Evolutionary conservation across 1,284 basidiomycete species (phyloP), one percentile per base, ranked within the genome.

Genomic region (Omphalotus olearius): DNA sequence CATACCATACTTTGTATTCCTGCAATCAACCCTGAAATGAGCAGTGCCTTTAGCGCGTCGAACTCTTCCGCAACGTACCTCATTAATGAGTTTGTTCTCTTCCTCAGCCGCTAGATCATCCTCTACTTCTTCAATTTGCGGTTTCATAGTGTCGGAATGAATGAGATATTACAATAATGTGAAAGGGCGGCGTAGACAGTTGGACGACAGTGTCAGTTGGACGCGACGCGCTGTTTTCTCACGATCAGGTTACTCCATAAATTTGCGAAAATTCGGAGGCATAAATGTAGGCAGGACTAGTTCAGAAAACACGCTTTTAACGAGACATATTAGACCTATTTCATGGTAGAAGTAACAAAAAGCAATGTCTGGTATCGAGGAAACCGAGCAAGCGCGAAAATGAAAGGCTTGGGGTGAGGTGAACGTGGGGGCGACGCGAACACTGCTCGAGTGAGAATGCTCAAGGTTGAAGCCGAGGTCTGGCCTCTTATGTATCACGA

Each of bases 11-110:
- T 69, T 91, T 91, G 64, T 91, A 91, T 67, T 91, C 88, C 87
- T 90, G 56, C 18, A 54, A 51, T 56, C 28, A 13, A 42, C 35
- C 43, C 45, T 7, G 9, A 50, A 47, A 36, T 53, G 51, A 47
- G 44, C 37, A 44, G 62, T 26, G 37, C 45, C 47, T 42, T 9
- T 28, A 33, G 10, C 49, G 48, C 18, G 36, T 35, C 42, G 33
- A 47, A 16, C 17, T 25, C 13, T 14, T 5, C 23, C 18, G 16
- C 30, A 49, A 68, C 78, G 55, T 60, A 93, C 92, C 83, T 95
- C 92, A 60, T 95, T 95, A 66, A 94, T 92, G 47, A 92, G 72
- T 63, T 94, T 93, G 69, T 92, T 93, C 72, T 93, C 90, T 63
- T 90, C 87, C 67, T 91, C 88, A 10, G 87, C 85, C 6, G 79